Evolutionary conservation across 1,139 yeast species (phyloP).

Genomic region (Hyphopichia pseudoburtonii): DNA sequence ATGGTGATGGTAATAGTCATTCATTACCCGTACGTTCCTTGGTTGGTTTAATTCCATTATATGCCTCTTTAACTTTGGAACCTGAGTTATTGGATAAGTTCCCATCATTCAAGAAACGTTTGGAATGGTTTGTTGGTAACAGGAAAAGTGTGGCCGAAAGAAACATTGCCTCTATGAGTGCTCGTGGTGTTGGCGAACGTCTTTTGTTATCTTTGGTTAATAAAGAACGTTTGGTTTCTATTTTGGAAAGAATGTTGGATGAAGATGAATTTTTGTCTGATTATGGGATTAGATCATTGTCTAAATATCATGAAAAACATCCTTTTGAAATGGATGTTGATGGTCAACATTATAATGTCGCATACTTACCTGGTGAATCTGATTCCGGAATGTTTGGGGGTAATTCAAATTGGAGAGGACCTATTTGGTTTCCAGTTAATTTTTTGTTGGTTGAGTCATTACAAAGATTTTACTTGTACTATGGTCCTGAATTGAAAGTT

Average conservation of each 20-base stretch:
- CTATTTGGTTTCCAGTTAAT: conserved; percentile 97
- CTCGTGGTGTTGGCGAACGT: conserved; percentile 86
- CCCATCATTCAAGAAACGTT: conserved; percentile 82
- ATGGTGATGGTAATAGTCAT: conserved; percentile 72
- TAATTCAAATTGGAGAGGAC: conserved; percentile 97
- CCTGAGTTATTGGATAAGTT: conserved; percentile 78
- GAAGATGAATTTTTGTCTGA: conserved; percentile 85
- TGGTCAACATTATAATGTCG: conserved; percentile 72
- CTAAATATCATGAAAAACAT: conserved; percentile 82
- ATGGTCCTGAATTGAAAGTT: conserved; percentile 82
- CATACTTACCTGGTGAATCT: conserved; percentile 89
- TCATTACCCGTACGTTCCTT: conserved; percentile 85
- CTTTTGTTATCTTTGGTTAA: conserved; percentile 78
- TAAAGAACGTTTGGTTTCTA: conserved; percentile 75
- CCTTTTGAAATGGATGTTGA: conserved; percentile 88
- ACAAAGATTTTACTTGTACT: conserved; percentile 86
- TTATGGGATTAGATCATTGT: conserved; percentile 86
- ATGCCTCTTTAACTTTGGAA: conserved; percentile 87
- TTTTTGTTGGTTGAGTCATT: conserved; percentile 85
- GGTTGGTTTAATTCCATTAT: conserved; percentile 90
- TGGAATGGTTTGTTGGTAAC: conserved; percentile 83
- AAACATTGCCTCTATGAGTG: conserved; percentile 85
- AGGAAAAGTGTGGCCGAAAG: conserved; percentile 74
- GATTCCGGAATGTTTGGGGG: conserved; percentile 97
- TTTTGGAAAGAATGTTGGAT: conserved; percentile 80